Conservation (phyloP, 2,329 filamentous ascomycete species). For the Leptographium radiaticola region DNA sequence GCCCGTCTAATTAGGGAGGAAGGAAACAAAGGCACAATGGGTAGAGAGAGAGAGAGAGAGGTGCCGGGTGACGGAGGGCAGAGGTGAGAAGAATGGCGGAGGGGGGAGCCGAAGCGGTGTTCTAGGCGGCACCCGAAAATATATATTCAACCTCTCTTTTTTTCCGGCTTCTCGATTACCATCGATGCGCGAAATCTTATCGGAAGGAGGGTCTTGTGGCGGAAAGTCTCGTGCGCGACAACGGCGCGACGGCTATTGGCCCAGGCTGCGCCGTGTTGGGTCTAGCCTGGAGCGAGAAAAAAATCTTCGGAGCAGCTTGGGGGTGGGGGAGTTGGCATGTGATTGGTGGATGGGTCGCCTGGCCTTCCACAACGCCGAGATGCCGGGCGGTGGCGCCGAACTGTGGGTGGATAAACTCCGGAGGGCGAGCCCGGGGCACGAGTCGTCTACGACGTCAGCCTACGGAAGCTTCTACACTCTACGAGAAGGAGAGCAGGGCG, state of each 20-base stretch:
- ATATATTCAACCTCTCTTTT: conserved; percentile 5
- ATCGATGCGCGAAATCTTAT: conserved; percentile 15
- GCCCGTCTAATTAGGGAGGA: not conserved
- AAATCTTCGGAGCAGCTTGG: conserved; percentile 8
- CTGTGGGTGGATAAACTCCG: not conserved
- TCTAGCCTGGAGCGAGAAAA: conserved; percentile 3
- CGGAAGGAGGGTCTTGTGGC: conserved; percentile 9
- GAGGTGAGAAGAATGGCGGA: not conserved
- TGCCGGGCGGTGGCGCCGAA: not conserved
- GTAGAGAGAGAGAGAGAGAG: not conserved
- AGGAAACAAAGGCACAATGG: not conserved
- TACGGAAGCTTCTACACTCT: too few species aligned
- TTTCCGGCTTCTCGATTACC: not conserved
- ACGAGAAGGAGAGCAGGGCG: too few species aligned
- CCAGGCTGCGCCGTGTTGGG: not conserved
- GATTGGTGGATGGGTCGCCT: not conserved
- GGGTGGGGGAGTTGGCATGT: not conserved
- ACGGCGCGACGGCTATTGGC: conserved; percentile 6
- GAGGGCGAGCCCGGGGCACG: too few species aligned
- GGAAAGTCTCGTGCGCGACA: conserved; percentile 5
- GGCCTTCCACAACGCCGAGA: not conserved
- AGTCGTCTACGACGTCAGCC: too few species aligned
- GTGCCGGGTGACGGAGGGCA: not conserved
- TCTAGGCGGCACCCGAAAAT: not conserved
- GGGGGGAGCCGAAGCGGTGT: not conserved